Conservation (phyloP, 805 yeast species). For the Ogataea nitratoaversa region DNA sequence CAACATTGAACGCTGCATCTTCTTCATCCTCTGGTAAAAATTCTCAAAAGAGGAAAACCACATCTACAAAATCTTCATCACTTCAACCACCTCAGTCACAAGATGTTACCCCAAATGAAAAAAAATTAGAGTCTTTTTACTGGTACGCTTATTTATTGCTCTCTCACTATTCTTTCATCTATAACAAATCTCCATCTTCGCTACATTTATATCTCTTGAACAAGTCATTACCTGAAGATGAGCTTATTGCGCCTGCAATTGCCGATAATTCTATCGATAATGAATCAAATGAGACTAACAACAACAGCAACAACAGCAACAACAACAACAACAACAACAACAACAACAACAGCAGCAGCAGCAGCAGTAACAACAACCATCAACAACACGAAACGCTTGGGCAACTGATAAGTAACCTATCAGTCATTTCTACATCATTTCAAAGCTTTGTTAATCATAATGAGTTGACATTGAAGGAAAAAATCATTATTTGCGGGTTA, state of each 20-base stretch:
- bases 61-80: too few relatives aligned
- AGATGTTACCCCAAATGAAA: too few relatives aligned
- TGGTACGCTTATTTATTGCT: slow-evolving; percentile 49
- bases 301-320: background rate
- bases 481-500: slow-evolving; percentile 27
- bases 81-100: too few relatives aligned
- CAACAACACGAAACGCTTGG: slow-evolving; percentile 16
- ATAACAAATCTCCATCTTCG: slow-evolving; percentile 39
- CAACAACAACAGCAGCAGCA: background rate
- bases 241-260: too few relatives aligned
- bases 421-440: slow-evolving; percentile 22
- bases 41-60: too few relatives aligned
- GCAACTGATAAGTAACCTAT: slow-evolving; percentile 21
- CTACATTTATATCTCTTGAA: slow-evolving; percentile 28
- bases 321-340: background rate
- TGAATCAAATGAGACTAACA: background rate
- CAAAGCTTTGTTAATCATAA: slow-evolving; percentile 15
- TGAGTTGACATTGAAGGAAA: slow-evolving; percentile 20
- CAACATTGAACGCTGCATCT: background rate
- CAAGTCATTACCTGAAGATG: slow-evolving; percentile 25
- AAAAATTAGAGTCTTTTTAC: slow-evolving; percentile 25
- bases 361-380: background rate
- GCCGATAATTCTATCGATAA: background rate
- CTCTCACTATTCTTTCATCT: slow-evolving; percentile 38
- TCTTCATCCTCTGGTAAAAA: background rate